Conservation (phyloP, 2,329 filamentous ascomycete genomes). For the Clonostachys solani region DNA sequence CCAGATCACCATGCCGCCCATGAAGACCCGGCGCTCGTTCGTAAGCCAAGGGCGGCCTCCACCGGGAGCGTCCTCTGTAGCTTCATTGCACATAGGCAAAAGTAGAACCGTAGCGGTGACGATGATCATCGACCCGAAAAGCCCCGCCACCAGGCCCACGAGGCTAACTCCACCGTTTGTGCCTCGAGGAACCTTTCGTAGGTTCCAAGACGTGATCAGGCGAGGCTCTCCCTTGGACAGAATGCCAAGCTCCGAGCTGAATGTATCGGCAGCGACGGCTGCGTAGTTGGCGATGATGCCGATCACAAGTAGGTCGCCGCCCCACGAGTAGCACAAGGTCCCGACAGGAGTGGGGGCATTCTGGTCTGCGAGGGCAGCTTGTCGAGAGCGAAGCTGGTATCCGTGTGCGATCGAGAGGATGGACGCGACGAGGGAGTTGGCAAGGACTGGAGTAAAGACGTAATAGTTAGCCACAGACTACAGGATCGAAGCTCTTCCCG, state of each 20-base stretch:
- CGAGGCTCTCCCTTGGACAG: constrained; percentile 71
- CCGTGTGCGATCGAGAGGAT: constrained; percentile 56
- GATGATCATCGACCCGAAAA: constrained; percentile 70
- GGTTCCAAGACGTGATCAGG: constrained; percentile 75
- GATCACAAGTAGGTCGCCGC: constrained; percentile 57
- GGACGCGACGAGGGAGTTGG: constrained; percentile 79
- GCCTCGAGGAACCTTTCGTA: constrained; percentile 78
- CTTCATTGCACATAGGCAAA: constrained; percentile 60
- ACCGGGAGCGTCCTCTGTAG: constrained; percentile 27
- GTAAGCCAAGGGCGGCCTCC: constrained; percentile 45
- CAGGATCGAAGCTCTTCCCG: neutral
- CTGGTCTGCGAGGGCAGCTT: constrained; percentile 28
- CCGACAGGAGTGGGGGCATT: constrained; percentile 24
- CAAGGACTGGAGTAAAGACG: constrained; percentile 54
- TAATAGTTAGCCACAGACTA: neutral
- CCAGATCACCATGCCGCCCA: constrained; percentile 61
- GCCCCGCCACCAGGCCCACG: constrained; percentile 68
- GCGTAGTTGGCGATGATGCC: constrained; percentile 82
- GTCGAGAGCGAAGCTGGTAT: constrained; percentile 50
- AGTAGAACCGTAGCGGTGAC: constrained; percentile 61
- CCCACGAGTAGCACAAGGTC: constrained; percentile 54
- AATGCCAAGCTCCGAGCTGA: constrained; percentile 93
- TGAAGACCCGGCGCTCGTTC: constrained; percentile 38
- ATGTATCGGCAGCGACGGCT: constrained; percentile 87
- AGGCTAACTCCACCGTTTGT: constrained; percentile 91